phyloP scores from a whole-genome alignment of 495 filamentous ascomycete species.

The Darksidea phi region DNA sequence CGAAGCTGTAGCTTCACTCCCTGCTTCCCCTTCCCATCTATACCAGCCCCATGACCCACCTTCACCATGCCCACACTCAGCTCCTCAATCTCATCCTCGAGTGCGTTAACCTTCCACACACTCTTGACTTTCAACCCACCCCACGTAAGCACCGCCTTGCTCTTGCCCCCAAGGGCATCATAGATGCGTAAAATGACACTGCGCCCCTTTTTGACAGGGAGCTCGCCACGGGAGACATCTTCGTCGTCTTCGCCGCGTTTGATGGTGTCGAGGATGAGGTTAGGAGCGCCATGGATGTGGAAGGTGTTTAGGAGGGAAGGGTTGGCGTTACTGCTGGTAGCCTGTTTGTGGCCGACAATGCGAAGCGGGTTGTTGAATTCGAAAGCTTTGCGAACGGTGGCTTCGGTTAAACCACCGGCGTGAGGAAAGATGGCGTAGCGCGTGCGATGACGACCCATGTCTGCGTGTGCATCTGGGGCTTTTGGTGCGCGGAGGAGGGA shows the following conservation, averaged over 20 bases:
- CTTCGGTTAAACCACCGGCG: constrained; percentile 62
- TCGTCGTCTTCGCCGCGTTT: constrained; percentile 96
- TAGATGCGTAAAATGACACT: constrained; percentile 84
- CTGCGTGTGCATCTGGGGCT: constrained; percentile 90
- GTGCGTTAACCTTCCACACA: constrained; percentile 75
- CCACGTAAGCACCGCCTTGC: constrained; percentile 62
- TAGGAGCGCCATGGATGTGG: constrained; percentile 42
- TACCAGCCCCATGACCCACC: constrained; percentile 47
- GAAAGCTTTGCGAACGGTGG: constrained; percentile 77
- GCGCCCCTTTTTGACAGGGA: constrained; percentile 65
- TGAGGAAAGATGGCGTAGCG: constrained; percentile 93
- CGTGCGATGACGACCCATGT: constrained; percentile 89
- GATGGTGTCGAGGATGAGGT: constrained; percentile 75
- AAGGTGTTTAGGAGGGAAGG: constrained; percentile 43
- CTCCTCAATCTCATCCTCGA: constrained; percentile 70
- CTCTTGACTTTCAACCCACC: constrained; percentile 66
- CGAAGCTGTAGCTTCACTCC: constrained; percentile 63
- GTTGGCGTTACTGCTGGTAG: background rate
- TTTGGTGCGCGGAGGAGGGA: constrained; percentile 90
- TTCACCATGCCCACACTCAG: constrained; percentile 48
- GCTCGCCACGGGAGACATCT: constrained; percentile 72
- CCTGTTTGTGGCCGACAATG: constrained; percentile 23
- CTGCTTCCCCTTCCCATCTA: constrained; percentile 48
- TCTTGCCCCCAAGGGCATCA: constrained; percentile 84
- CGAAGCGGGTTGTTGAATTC: constrained; percentile 84